Base-by-base conservation (phyloP, 805 yeast species). In the Yarrowia deformans region DNA sequence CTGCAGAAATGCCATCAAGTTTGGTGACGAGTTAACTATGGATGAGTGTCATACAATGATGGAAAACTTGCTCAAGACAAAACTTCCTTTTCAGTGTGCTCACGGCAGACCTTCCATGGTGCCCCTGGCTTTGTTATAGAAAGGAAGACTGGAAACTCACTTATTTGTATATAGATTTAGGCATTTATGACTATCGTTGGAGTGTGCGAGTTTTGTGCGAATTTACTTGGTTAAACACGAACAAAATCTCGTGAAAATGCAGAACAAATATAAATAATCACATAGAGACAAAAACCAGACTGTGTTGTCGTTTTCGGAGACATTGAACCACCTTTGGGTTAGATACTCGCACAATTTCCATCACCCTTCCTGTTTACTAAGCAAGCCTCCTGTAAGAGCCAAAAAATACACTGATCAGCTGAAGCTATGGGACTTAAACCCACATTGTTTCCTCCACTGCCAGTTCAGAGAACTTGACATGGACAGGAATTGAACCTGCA, bases 401-500 rank as follows among this genome's bases (percentile, higher is more conserved):
- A 50, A 50, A 50, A 50, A 50, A 50, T 34, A 50, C 40, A 50
- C 56, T 16, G 56, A 50, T 50, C 56, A 34, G 56, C 56, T 50
- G 56, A 50, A 50, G 56, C 56, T 50, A 50, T 34, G 56, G 40
- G 56, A 50, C 39, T 50, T 50, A 6, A 34, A 50, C 56, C 56
- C 56, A 32, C 55, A 50, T 50, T 32, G 18, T 16, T 35, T 52
- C 56, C 56, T 52, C 56, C 42, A 49, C 56, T 52, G 56, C 42
- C 56, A 52, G 42, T 52, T 35, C 55, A 9, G 37, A 54, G 63
- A 56, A 40, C 63, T 45, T 85, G 88, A 85, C 87, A 86, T 88
- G 87, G 88, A 86, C 90, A 87, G 89, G 90, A 87, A 85, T 87
- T 85, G 90, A 87, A 87, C 90, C 89, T 87, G 90, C 90, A 87